A percentile compares a stretch with the other conserved stretches of the same genome.
Conservation (phyloP, 306 rosid genomes). For the Medicago ruthenica region DNA sequence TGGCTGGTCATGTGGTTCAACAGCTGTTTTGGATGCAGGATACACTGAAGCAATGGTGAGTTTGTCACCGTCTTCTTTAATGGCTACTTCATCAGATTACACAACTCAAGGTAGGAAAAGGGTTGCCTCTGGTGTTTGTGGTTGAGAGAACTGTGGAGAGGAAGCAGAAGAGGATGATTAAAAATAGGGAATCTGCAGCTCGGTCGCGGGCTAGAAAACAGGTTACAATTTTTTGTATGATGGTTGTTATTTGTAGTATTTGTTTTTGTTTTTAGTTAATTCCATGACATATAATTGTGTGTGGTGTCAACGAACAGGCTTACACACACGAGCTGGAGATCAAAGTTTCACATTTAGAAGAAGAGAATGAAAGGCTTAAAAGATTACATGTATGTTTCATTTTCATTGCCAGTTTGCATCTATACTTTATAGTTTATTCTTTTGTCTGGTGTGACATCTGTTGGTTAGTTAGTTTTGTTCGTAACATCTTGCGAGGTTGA, state of each 20-base stretch:
- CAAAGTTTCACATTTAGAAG: slow-evolving; percentile 86
- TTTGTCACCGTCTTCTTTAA: slow-evolving; percentile 66
- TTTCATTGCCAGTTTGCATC: slow-evolving; percentile 34
- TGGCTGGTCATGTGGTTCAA: slow-evolving; percentile 63
- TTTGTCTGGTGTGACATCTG: slow-evolving; percentile 32
- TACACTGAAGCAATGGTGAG: slow-evolving; percentile 64
- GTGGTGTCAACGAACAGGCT: slow-evolving; percentile 64
- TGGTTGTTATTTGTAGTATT: slow-evolving; percentile 26
- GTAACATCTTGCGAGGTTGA: slow-evolving; percentile 5
- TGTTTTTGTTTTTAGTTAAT: not conserved
- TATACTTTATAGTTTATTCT: slow-evolving; percentile 28
- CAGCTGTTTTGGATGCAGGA: slow-evolving; percentile 69
- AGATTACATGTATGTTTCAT: slow-evolving; percentile 68
- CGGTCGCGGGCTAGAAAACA: slow-evolving; percentile 97
- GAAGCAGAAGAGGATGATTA: slow-evolving; percentile 95
- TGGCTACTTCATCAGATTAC: slow-evolving; percentile 79
- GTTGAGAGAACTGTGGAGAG: slow-evolving; percentile 92
- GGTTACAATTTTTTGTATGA: slow-evolving; percentile 51
- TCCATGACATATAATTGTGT: slow-evolving; percentile 25
- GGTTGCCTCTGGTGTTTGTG: slow-evolving; percentile 65
- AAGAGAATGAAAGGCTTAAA: slow-evolving; percentile 92
- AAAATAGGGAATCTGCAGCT: slow-evolving; percentile 97
- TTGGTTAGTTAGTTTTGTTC: slow-evolving; percentile 31
- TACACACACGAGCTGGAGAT: slow-evolving; percentile 92
- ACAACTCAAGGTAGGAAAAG: slow-evolving; percentile 79